A percentile compares a stretch with the other conserved stretches of the same genome.
These are phyloP conservation scores for Podaxis sp. DNA, from an alignment of 768 basidiomycete species.

Conservation along the genomic window DNA sequence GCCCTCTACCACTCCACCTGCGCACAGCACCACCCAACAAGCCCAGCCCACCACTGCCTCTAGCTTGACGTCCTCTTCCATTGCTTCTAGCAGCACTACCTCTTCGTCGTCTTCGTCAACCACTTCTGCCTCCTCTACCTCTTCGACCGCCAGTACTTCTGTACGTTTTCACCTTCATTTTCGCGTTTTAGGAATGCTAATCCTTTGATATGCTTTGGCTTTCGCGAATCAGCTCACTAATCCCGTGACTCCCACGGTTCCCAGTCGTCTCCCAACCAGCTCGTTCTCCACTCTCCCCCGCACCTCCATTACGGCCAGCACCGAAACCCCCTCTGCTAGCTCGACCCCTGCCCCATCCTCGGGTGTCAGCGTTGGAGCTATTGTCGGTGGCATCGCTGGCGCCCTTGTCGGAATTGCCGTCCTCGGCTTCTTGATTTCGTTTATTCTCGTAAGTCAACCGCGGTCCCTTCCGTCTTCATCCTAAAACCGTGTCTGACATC, in stretches of 20 bases:
- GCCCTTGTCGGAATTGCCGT: conserved; percentile 33
- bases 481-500: neutral
- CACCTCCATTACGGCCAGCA: conserved; percentile 8
- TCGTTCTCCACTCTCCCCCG: conserved; percentile 5
- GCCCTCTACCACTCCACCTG: conserved; percentile 15
- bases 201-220: neutral
- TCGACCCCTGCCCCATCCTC: conserved; percentile 9
- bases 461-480: neutral
- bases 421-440: conserved; percentile 35
- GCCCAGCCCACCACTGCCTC: neutral
- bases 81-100: conserved; percentile 12
- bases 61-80: conserved; percentile 16
- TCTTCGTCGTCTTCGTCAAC: conserved; percentile 18
- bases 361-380: conserved; percentile 36
- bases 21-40: neutral
- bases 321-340: conserved; percentile 13
- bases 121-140: neutral
- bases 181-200: neutral
- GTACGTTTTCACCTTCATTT: too few relatives aligned
- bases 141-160: too few relatives aligned
- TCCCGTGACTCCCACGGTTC: conserved; percentile 13
- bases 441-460: conserved; percentile 34
- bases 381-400: conserved; percentile 42
- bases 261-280: conserved; percentile 2
- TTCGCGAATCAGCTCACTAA: conserved; percentile 13